Evolutionary conservation across 148 eudicot genomes (phyloP).

Genomic region (Persicaria maculosa): DNA sequence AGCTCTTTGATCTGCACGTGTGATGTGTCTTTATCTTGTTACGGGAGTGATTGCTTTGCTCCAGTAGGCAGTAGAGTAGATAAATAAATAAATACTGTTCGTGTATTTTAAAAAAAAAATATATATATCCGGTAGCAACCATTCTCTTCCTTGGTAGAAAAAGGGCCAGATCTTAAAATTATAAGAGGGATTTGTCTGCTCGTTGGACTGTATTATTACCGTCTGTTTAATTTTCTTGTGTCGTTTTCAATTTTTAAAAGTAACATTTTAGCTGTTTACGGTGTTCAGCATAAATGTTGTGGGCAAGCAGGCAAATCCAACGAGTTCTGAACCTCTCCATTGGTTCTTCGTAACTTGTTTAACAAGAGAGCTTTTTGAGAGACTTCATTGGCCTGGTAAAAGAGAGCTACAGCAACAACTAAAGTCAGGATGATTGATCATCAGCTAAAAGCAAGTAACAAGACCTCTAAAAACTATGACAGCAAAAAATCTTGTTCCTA

Average conservation of each 20-base stretch:
- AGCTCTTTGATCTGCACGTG: not conserved
- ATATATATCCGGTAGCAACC: not conserved
- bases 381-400: slow-evolving; percentile 20
- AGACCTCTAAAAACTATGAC: slow-evolving; percentile 26
- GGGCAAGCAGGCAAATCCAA: slow-evolving; percentile 25
- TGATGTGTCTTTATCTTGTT: not conserved
- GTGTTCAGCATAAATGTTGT: slow-evolving; percentile 24
- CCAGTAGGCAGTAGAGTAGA: not conserved
- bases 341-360: slow-evolving; percentile 22
- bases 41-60: not conserved
- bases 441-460: slow-evolving; percentile 25
- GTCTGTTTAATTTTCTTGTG: not conserved
- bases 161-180: not conserved
- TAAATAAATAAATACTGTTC: not conserved
- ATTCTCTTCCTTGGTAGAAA: not conserved
- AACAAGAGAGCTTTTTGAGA: slow-evolving; percentile 21
- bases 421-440: slow-evolving; percentile 31
- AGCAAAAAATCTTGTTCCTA: slow-evolving; percentile 20
- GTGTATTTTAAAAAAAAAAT: not conserved
- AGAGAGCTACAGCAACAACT: slow-evolving; percentile 21
- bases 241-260: not conserved
- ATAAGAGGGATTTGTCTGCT: not conserved
- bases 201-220: not conserved
- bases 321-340: slow-evolving; percentile 27
- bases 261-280: slow-evolving; percentile 16